Conservation (phyloP, 2,329 filamentous ascomycete species). For the Diaporthe capsici region DNA sequence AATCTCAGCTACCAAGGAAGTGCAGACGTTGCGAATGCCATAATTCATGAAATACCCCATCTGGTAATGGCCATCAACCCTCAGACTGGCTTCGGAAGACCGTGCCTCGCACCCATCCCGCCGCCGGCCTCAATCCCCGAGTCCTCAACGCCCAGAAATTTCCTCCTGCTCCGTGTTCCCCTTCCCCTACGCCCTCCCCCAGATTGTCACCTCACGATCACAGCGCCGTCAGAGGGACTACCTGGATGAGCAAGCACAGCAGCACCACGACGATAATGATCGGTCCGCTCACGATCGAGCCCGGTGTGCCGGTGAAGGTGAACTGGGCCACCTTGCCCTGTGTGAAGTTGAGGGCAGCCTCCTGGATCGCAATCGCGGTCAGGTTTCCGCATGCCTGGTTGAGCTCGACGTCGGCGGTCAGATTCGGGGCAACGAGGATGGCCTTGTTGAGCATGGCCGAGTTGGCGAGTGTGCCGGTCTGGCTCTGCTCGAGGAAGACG, state of each 20-base stretch:
- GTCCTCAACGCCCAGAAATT: not conserved
- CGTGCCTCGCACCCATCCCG: conserved; percentile 8
- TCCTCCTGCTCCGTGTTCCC: not conserved
- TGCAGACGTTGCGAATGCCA: conserved; percentile 13
- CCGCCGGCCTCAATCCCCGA: not conserved
- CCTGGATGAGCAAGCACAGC: conserved; percentile 22
- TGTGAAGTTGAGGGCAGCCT: conserved; percentile 61
- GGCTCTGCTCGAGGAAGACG: conserved; percentile 60
- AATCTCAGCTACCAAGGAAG: not conserved
- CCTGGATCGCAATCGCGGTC: conserved; percentile 58
- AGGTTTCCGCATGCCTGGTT: conserved; percentile 62
- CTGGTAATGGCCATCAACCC: not conserved
- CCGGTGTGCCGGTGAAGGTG: conserved; percentile 29
- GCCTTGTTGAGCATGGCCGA: conserved; percentile 58
- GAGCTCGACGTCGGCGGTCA: conserved; percentile 56
- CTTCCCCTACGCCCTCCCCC: not conserved
- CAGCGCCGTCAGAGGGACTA: conserved; percentile 2
- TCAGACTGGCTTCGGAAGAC: not conserved
- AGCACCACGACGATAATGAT: conserved; percentile 5
- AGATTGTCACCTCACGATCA: not conserved
- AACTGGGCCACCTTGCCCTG: conserved; percentile 55
- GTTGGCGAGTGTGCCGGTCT: conserved; percentile 56
- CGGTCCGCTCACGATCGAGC: conserved; percentile 18
- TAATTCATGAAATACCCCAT: not conserved
- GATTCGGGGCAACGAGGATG: conserved; percentile 52